Base-by-base conservation (phyloP, 768 basidiomycete genomes). In the Lactarius hatsudake region DNA sequence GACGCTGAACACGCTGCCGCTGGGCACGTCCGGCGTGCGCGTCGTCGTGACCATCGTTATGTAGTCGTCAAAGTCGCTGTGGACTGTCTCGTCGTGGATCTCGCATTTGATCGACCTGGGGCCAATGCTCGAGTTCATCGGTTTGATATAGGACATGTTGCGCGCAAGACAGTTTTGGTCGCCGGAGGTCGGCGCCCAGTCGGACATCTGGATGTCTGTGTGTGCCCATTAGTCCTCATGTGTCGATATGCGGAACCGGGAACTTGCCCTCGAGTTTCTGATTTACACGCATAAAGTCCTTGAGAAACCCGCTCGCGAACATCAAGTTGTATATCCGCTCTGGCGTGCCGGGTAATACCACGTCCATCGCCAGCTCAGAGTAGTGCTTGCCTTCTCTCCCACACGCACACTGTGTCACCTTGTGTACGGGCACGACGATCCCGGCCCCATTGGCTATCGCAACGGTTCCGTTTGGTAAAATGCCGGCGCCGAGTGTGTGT, bases 91-190 rank as follows among this genome's bases (percentile, higher is more conserved):
- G 73, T 99, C 96, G 59, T 84, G 84, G 65, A 98, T 88, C 78
- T 98, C 93, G 79, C 97, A 99, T 75, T 96, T 96, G 18, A 96
- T 94, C 76, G 93, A 91, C 75, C 87, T 96, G 1, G 96, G 97
- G 0, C 97, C 97, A 36, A 99, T 85, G 63, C 88, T 87, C 1
- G 86, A 95, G 69, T 84, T 87, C 36, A 99, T 80, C 0, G 95
- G 96, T 75, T 96, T 98, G 79, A 98, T 96, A 77, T 98, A 99
- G 32, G 93, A 93, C 87, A 96, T 94, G 69, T 94, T 92, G 12
- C 96, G 86, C 32, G 87, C 82, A 12, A 97, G 85, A 48, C 93
- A 83, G 63, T 87, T 85, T 40, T 87, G 85, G 17, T 82, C 86
- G 0, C 84, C 79, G 0, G 78, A 73, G 5, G 81, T 79, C 0